A percentile compares a stretch with the other conserved stretches of the same genome.
Conservation (phyloP, 2,329 filamentous ascomycete species). For the Pyrenochaeta sp. region DNA sequence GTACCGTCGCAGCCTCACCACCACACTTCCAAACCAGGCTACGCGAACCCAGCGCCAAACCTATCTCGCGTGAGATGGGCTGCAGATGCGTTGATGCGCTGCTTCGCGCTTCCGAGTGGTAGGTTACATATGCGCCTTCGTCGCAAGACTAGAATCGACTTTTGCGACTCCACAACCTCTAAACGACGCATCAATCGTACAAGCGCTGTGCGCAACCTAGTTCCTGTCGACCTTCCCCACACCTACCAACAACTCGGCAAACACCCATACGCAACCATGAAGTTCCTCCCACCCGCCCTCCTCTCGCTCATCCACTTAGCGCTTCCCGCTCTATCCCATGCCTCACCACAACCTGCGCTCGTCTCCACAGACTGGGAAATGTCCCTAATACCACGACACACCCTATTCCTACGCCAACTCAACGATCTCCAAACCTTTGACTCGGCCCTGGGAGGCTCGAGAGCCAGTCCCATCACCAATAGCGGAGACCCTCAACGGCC, state of each 20-base stretch:
- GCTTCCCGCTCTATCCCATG: constrained; percentile 28
- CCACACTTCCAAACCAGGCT: constrained; percentile 25
- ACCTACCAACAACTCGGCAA: background rate
- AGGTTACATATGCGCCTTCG: constrained; percentile 5
- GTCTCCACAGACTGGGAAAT: constrained; percentile 28
- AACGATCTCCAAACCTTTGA: constrained; percentile 50
- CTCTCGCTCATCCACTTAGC: constrained; percentile 30
- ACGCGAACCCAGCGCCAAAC: constrained; percentile 21
- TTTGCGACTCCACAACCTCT: background rate
- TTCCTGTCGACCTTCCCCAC: background rate
- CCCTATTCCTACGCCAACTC: constrained; percentile 45
- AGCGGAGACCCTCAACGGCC: constrained; percentile 59
- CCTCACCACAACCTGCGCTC: constrained; percentile 36
- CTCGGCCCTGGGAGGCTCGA: constrained; percentile 60
- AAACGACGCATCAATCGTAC: background rate
- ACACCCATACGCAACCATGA: constrained; percentile 16
- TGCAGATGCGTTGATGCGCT: constrained; percentile 19
- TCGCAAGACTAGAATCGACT: background rate
- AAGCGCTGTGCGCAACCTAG: constrained; percentile 9
- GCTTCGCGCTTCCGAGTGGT: background rate
- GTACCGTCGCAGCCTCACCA: constrained; percentile 36
- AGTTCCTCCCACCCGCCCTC: constrained; percentile 29
- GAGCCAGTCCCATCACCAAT: constrained; percentile 60
- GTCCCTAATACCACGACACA: constrained; percentile 41
- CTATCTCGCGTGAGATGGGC: constrained; percentile 21